phyloP scores from a whole-genome alignment of 805 yeast species.

The Starmerella bacillaris region DNA sequence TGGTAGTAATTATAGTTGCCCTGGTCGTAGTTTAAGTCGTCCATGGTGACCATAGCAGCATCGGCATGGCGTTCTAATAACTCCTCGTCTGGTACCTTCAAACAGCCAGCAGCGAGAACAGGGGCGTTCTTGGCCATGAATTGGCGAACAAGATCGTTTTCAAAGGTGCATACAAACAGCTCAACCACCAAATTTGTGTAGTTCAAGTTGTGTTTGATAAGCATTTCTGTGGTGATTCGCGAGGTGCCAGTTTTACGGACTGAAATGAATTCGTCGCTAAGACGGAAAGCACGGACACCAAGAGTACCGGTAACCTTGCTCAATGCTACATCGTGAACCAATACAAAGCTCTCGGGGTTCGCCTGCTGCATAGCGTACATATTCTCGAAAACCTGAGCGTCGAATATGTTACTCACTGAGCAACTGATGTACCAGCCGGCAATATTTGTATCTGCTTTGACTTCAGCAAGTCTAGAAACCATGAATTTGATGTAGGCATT shows the following conservation, averaged over 20 bases:
- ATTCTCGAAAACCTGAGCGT: conserved; percentile 44
- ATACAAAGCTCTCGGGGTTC: conserved; percentile 35
- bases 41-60: conserved; percentile 47
- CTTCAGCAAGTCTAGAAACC: conserved; percentile 39
- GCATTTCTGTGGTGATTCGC: conserved; percentile 47
- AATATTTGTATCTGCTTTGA: conserved; percentile 49
- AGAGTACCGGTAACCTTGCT: conserved; percentile 37
- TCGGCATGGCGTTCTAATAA: conserved; percentile 34
- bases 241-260: conserved; percentile 30
- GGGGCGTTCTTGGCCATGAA: conserved; percentile 25
- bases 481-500: conserved; percentile 51
- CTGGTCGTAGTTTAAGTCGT: conserved; percentile 59
- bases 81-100: conserved; percentile 28
- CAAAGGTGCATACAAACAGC: conserved; percentile 45
- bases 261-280: conserved; percentile 42
- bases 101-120: conserved; percentile 22
- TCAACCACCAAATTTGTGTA: conserved; percentile 55
- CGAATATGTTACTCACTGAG: conserved; percentile 49
- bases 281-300: conserved; percentile 49
- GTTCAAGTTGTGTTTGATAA: conserved; percentile 41
- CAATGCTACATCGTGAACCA: conserved; percentile 52
- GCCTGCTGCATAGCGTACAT: conserved; percentile 46
- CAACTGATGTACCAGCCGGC: conserved; percentile 72
- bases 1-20: conserved; percentile 68
- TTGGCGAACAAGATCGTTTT: conserved; percentile 47